These are phyloP conservation scores for Trametes villosa DNA, from an alignment of 768 basidiomycete genomes.

Conservation along the genomic window DNA sequence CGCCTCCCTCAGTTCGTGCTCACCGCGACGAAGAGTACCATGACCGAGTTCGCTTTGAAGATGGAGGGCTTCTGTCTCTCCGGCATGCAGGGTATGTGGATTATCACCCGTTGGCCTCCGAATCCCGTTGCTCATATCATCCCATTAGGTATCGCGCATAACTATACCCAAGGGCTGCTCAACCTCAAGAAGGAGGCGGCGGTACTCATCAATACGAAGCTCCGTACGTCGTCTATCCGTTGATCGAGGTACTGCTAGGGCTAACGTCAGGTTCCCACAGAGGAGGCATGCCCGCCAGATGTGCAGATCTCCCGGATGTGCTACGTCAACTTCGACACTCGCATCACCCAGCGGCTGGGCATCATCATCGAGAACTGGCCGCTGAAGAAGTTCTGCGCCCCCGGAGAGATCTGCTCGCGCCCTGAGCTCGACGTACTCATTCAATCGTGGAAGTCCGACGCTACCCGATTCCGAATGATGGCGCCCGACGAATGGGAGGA, in stretches of 20 bases:
- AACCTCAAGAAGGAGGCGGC: conserved; percentile 1
- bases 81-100: not conserved
- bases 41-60: not conserved
- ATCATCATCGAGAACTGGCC: conserved; percentile 30
- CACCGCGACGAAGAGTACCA: not conserved
- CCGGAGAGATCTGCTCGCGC: conserved; percentile 16
- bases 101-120: not conserved
- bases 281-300: not conserved
- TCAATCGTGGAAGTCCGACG: conserved; percentile 23
- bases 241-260: no score
- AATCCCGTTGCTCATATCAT: not conserved
- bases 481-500: conserved; percentile 11
- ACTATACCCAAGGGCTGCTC: not conserved
- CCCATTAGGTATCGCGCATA: not conserved
- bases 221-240: not conserved
- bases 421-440: conserved; percentile 22
- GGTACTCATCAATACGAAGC: not conserved
- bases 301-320: conserved; percentile 15
- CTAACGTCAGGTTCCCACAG: not conserved
- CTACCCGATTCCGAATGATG: conserved; percentile 21
- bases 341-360: conserved; percentile 20
- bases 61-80: conserved; percentile 1
- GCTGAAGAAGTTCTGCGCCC: conserved; percentile 22
- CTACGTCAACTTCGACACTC: conserved; percentile 24
- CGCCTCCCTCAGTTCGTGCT: not conserved